phyloP scores from a whole-genome alignment of 1,139 yeast species.

The Wickerhamomyces sp. region DNA sequence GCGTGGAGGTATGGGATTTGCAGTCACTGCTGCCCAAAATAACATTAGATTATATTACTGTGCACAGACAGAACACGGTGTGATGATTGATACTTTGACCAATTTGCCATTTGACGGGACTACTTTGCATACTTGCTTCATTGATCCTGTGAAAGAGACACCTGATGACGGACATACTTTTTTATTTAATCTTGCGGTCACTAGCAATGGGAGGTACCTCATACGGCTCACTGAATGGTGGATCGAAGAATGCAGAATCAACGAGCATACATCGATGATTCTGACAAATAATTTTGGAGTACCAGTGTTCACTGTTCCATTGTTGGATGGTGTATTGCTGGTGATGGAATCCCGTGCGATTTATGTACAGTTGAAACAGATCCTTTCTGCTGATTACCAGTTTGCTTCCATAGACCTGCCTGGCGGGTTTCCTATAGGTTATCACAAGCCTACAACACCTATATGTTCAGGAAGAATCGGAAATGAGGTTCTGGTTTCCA shows the following conservation, averaged over 20 bases:
- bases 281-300: slow-evolving; percentile 34
- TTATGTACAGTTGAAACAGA: slow-evolving; percentile 17
- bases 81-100: slow-evolving; percentile 34
- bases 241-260: slow-evolving; percentile 23
- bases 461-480: slow-evolving; percentile 13
- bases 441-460: slow-evolving; percentile 26
- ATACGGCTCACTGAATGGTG: slow-evolving; percentile 40
- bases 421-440: slow-evolving; percentile 37
- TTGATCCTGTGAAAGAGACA: slow-evolving; percentile 27
- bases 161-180: slow-evolving; percentile 26
- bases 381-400: slow-evolving; percentile 41
- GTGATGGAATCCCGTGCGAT: slow-evolving; percentile 29
- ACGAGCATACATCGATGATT: slow-evolving; percentile 32
- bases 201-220: slow-evolving; percentile 34
- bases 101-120: slow-evolving; percentile 40
- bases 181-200: slow-evolving; percentile 32
- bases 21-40: slow-evolving; percentile 35
- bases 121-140: slow-evolving; percentile 39
- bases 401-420: slow-evolving; percentile 22
- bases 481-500: slow-evolving; percentile 37
- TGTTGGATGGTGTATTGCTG: slow-evolving; percentile 30
- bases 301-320: slow-evolving; percentile 38
- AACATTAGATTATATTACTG: slow-evolving; percentile 36
- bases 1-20: slow-evolving; percentile 35
- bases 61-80: slow-evolving; percentile 33